Evolutionary conservation across 83 land plant genomes (phyloP), one percentile per base, ranked within the genome.

Genomic region (Picea abies): DNA sequence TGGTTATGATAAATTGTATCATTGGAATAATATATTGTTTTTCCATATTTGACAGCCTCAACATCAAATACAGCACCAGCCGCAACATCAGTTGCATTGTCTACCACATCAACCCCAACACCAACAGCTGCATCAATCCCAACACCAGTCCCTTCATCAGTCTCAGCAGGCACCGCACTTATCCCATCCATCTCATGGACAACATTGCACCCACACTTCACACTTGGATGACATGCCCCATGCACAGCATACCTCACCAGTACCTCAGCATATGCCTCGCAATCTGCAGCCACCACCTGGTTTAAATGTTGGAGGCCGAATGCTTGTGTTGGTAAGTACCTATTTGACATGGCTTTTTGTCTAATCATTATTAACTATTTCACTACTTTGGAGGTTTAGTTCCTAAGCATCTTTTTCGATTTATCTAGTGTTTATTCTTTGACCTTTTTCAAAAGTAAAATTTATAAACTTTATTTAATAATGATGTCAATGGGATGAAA

Each of bases 211-310:
- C 4, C 92, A 86, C 78, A 35, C 88, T 47, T 81, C 92, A 16
- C 93, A 88, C 39, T 69, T 90, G 69, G 86, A 84, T 47, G 90
- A 88, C 3, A 82, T 88, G 22, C 26, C 87, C 79, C 90, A 86
- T 76, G 11, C 82, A 44, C 92, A 92, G 29, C 88, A 90, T n/a
- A 73, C 95, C 10, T 80, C 88, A 70, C 80, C 87, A 22, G 88
- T 91, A n/a, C 69, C 94, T 60, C 98, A 89, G 66, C 93, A 90
- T 63, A 84, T 93, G 72, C 67, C 90, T 63, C 75, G 60, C 19
- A 87, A 86, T 85, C 71, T 91, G 75, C 93, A 84, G 39, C 83
- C 84, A 4, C 82, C 89, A 19, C 15, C 90, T 49, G 87, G 86
- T 44, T 84, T 82, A 29, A 91, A 87, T 77, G 82, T 86, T 67